Conservation (phyloP, 208 protist genomes). For the Trypanosoma melophagium region DNA sequence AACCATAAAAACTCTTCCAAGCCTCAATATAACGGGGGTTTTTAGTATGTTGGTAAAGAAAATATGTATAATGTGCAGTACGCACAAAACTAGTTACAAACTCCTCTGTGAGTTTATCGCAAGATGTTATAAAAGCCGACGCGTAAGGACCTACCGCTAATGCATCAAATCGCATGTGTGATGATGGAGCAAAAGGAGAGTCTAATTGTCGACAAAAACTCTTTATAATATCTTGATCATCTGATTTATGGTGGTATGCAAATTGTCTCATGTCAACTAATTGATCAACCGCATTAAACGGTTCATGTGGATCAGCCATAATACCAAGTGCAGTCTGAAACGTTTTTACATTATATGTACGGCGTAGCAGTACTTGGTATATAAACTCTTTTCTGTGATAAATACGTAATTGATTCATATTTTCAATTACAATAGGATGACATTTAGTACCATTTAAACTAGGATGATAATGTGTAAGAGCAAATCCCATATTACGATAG, state of each 20-base stretch:
- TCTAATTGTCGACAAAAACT: conserved; percentile 15
- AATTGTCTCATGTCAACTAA: conserved; percentile 10
- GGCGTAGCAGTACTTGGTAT: conserved; percentile 17
- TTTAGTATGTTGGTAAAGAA: conserved; percentile 10
- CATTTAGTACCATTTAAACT: conserved; percentile 1
- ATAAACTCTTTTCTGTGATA: conserved; percentile 16
- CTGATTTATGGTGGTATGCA: conserved; percentile 13
- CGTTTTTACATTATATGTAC: conserved; percentile 26
- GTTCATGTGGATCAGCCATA: conserved; percentile 14
- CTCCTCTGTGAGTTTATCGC: conserved; percentile 17
- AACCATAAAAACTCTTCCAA: conserved; percentile 20
- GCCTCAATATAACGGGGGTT: conserved; percentile 11
- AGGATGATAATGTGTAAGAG: conserved; percentile 23
- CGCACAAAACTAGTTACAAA: conserved; percentile 28
- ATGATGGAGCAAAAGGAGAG: conserved; percentile 8
- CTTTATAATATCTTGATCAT: conserved; percentile 21
- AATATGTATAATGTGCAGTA: conserved; percentile 22
- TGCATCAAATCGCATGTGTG: conserved; percentile 22
- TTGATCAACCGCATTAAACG: conserved; percentile 12
- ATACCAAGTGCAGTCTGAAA: conserved; percentile 23
- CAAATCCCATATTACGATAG: conserved; percentile 25
- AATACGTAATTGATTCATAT: conserved; percentile 19
- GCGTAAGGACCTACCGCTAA: conserved; percentile 18
- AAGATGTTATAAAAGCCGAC: conserved; percentile 23
- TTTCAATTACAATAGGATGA: conserved; percentile 20